Base-by-base conservation (phyloP, 2,329 filamentous ascomycete genomes). In the Fusarium hainanense region DNA sequence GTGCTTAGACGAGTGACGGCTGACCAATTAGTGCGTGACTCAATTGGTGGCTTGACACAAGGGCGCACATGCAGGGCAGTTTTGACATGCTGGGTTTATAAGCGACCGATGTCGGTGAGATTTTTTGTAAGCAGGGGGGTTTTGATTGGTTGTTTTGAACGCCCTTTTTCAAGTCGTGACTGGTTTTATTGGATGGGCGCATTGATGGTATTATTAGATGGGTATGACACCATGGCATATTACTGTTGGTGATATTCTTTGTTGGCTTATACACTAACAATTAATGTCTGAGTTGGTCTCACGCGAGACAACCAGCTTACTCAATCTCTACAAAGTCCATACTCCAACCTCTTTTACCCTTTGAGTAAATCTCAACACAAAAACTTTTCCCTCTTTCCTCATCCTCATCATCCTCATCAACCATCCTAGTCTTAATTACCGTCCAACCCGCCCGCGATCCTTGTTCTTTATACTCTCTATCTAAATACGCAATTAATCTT, bases 281-380 rank as follows among this genome's bases (percentile, higher is more conserved):
- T 48, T 18, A 4, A 12, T 37, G 7, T 18, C 25, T n/a, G 27
- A 32, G 11, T 6, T 44, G 25, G 11, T 20, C 21, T 34, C 25
- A 25, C 4, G 3, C 12, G 11, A 41, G 5, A 14, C 13, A 6
- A 13, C 6, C 7, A 12, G 9, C 18, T 56, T 12, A 64, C 21
- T 64, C 61, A 34, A 67, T 68, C 40, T 72, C 69, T 16, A 72
- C 63, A 58, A 72, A 72, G 14, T 72, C 69, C 14, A 71, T 62
- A 27, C 69, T 68, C 69, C 69, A 72, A 2, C 66, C 69, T 3
- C 55, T 56, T 18, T 50, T 61, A 8, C 56, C 49, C 11, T 59
- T 69, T 0, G 66, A 64, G 23, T 62, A 72, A 16, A 72, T 70
- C 42, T 72, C 69, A 16, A 72, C 69, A 2, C 44, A 69, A 25